phyloP scores from a whole-genome alignment of 495 filamentous ascomycete genomes.

The Penicillium soppii region DNA sequence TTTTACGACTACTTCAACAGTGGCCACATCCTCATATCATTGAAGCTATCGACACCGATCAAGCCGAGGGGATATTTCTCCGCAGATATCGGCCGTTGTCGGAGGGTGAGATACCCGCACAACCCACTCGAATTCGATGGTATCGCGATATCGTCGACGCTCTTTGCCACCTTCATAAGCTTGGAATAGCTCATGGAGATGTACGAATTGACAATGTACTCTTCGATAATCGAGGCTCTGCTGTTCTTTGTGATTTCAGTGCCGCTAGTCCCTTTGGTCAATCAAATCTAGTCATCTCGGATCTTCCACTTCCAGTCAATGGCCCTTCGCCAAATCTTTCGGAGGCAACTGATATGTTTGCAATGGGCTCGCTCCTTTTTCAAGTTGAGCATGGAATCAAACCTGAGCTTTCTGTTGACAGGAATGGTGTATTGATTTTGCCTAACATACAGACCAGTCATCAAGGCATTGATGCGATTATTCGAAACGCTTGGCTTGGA shows the following conservation, averaged over 20 bases:
- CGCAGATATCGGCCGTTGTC: slow-evolving; percentile 17
- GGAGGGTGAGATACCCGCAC: slow-evolving; percentile 6
- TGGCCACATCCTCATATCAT: slow-evolving; percentile 27
- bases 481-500: slow-evolving; percentile 25
- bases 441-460: slow-evolving; percentile 16
- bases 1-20: slow-evolving; percentile 21
- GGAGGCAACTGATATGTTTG: slow-evolving; percentile 25
- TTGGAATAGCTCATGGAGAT: slow-evolving; percentile 19
- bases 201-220: slow-evolving; percentile 21
- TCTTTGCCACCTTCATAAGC: slow-evolving; percentile 16
- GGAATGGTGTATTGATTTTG: slow-evolving; percentile 15
- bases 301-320: slow-evolving; percentile 23
- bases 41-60: slow-evolving; percentile 21
- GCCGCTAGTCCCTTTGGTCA: slow-evolving; percentile 20
- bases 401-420: slow-evolving; percentile 18
- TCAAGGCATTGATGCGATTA: slow-evolving; percentile 17
- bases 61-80: slow-evolving; percentile 22
- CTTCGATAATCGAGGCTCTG: slow-evolving; percentile 12
- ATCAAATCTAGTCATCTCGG: slow-evolving; percentile 16
- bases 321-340: slow-evolving; percentile 19
- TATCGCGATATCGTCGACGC: slow-evolving; percentile 18
- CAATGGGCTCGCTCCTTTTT: slow-evolving; percentile 24
- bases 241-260: slow-evolving; percentile 27
- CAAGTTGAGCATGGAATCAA: slow-evolving; percentile 20
- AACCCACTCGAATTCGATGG: slow-evolving; percentile 11